A percentile compares a stretch with the other conserved stretches of the same genome.
Evolutionary conservation across 1,284 basidiomycete genomes (phyloP).

Genomic region (Trametes hirsuta): DNA sequence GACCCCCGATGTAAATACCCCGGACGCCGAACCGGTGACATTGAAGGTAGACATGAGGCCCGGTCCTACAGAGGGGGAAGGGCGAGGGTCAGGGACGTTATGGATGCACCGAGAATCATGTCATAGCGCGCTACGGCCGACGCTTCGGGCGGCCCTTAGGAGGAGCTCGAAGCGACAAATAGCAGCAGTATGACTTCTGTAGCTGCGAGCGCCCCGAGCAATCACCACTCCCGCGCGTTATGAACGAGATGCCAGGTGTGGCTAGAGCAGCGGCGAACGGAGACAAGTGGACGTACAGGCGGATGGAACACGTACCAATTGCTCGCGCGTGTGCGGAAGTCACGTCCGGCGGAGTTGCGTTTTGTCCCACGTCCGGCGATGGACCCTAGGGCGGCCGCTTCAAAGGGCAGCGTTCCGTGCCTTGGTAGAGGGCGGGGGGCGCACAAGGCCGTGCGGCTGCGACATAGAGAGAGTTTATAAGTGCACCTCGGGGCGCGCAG

Average conservation of each 20-base stretch:
- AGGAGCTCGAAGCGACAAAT: slow-evolving; percentile 23
- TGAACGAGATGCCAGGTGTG: neutral
- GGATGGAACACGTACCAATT: slow-evolving; percentile 2
- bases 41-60: slow-evolving; percentile 9
- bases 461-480: slow-evolving; percentile 25
- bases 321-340: neutral
- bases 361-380: slow-evolving; percentile 2
- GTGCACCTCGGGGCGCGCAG: slow-evolving; percentile 3
- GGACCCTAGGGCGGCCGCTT: slow-evolving; percentile 10
- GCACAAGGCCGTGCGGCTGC: slow-evolving; percentile 15
- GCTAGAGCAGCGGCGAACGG: neutral
- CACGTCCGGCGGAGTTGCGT: neutral
- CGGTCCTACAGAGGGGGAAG: slow-evolving; percentile 16
- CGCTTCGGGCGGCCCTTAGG: slow-evolving; percentile 10
- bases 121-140: slow-evolving; percentile 15
- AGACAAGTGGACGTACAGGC: neutral
- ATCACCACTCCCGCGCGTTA: slow-evolving; percentile 7
- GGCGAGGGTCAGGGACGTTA: slow-evolving; percentile 16
- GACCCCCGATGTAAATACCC: slow-evolving; percentile 19
- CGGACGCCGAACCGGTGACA: slow-evolving; percentile 14
- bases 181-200: slow-evolving; percentile 19
- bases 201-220: slow-evolving; percentile 24
- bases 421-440: slow-evolving; percentile 16
- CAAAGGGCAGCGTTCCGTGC: slow-evolving; percentile 11
- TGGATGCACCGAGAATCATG: slow-evolving; percentile 9